Evolutionary conservation across 2,329 filamentous ascomycete species (phyloP), one percentile per base, ranked within the genome.

Genomic region (Fusarium multiceps): DNA sequence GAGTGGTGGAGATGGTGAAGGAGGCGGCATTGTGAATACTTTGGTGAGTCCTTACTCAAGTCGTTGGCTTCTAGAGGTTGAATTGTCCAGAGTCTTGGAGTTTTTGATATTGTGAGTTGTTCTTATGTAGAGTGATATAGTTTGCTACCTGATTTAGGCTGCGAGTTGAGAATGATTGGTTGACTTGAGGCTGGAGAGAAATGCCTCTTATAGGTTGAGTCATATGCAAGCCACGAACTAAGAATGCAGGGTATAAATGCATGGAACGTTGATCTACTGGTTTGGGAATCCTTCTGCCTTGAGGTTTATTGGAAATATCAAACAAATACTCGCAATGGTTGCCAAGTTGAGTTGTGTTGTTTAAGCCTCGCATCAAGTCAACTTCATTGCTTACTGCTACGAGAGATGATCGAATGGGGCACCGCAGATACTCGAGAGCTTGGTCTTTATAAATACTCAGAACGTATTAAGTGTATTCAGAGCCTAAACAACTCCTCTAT

Each of bases 101-200:
- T 27, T 27, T 51, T 13, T 20, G 13, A 27, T 20, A 34, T 9
- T 21, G 3, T n/a, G 18, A 32, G 11, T n/a, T 23, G 23, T 37
- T 51, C 27, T 40, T 51, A 41, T 41, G 47, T 18, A 40, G 47
- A 20, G 47, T 49, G 32, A 48, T 66, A 66, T 65, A 28, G 43
- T 30, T 46, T 59, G 53, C 34, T 69, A 64, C 65, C 59, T 66
- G 41, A 53, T 68, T 66, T 54, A 68, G 65, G 64, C 57, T 68
- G 20, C 63, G 61, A 61, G 55, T 25, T 59, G 41, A 66, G 62
- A 41, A 25, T 69, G 58, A 66, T 66, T 68, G 63, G 61, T 50
- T 34, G 47, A 47, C 27, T 40, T 27, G 40, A 18, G 20, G 32
- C 42, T 53, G 30, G 40, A 42, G 37, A 54, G 47, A 65, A 66